Evolutionary conservation across 257 asterid species (phyloP).

Genomic region (Pogostemon cablin): DNA sequence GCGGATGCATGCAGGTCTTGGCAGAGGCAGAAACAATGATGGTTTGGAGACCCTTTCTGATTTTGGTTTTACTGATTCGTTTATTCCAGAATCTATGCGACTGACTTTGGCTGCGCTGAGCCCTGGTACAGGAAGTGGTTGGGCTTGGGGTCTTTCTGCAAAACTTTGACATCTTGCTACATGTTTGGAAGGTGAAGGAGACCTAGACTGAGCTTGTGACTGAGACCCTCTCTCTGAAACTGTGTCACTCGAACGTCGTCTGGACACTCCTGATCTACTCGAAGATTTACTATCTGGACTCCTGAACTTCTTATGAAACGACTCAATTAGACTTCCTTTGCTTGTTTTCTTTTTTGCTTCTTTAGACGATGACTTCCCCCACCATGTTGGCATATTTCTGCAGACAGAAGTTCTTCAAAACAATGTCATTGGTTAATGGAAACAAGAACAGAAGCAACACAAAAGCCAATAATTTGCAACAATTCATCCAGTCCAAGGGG

Average conservation of each 20-base stretch:
- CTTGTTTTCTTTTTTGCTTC: slow-evolving; percentile 77
- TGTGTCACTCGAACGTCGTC: slow-evolving; percentile 67
- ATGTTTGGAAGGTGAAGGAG: slow-evolving; percentile 86
- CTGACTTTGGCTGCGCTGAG: slow-evolving; percentile 52
- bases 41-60: slow-evolving; percentile 57
- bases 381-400: slow-evolving; percentile 95
- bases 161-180: slow-evolving; percentile 90
- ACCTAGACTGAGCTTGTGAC: slow-evolving; percentile 75
- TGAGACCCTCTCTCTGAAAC: slow-evolving; percentile 79
- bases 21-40: slow-evolving; percentile 73
- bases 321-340: slow-evolving; percentile 83
- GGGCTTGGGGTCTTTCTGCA: slow-evolving; percentile 77
- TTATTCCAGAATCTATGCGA: slow-evolving; percentile 67
- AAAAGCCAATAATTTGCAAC: slow-evolving; percentile 13
- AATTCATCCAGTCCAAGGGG: slow-evolving; percentile 2
- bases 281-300: slow-evolving; percentile 75
- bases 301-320: slow-evolving; percentile 79
- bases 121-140: slow-evolving; percentile 91
- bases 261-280: slow-evolving; percentile 71
- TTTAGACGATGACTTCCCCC: slow-evolving; percentile 90
- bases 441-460: slow-evolving; percentile 21
- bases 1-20: slow-evolving; percentile 82
- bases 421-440: slow-evolving; percentile 20
- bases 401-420: slow-evolving; percentile 33
- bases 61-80: slow-evolving; percentile 59